Conservation (phyloP, 148 eudicot genomes). For the Vaccinium myrtillus region DNA sequence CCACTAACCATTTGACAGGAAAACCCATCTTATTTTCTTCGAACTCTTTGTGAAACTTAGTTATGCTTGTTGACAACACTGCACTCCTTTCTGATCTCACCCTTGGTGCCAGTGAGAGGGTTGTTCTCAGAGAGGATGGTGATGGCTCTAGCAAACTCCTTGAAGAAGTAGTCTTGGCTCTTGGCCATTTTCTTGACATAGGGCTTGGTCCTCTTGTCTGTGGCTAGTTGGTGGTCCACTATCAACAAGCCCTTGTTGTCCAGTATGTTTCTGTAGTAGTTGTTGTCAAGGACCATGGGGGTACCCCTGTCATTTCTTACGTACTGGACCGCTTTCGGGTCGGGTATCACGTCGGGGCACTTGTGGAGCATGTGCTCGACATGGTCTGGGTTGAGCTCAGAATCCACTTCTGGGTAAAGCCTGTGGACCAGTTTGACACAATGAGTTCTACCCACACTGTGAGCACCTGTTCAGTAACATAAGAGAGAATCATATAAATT, state of each 20-base stretch:
- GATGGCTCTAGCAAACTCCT: slow-evolving; percentile 73
- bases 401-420: slow-evolving; percentile 87
- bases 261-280: slow-evolving; percentile 93
- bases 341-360: slow-evolving; percentile 86
- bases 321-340: slow-evolving; percentile 94
- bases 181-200: slow-evolving; percentile 93
- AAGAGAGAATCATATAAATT: neutral
- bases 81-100: slow-evolving; percentile 92
- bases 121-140: slow-evolving; percentile 83
- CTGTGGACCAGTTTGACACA: slow-evolving; percentile 92
- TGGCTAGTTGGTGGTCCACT: slow-evolving; percentile 89
- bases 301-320: slow-evolving; percentile 98
- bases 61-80: slow-evolving; percentile 80
- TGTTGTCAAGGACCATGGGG: slow-evolving; percentile 95
- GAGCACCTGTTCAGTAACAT: slow-evolving; percentile 52
- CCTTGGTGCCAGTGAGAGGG: slow-evolving; percentile 86
- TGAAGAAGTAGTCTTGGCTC: slow-evolving; percentile 78
- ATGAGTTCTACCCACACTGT: slow-evolving; percentile 97
- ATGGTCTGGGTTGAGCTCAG: slow-evolving; percentile 80
- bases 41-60: slow-evolving; percentile 6
- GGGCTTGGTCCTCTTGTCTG: slow-evolving; percentile 81
- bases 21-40: neutral
- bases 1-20: neutral
- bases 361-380: slow-evolving; percentile 95
- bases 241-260: slow-evolving; percentile 91